Percentiles rank a stretch among this genome's conserved stretches.
Conservation (phyloP, 73 alveolate genomes). For the Halteria grandinella region DNA sequence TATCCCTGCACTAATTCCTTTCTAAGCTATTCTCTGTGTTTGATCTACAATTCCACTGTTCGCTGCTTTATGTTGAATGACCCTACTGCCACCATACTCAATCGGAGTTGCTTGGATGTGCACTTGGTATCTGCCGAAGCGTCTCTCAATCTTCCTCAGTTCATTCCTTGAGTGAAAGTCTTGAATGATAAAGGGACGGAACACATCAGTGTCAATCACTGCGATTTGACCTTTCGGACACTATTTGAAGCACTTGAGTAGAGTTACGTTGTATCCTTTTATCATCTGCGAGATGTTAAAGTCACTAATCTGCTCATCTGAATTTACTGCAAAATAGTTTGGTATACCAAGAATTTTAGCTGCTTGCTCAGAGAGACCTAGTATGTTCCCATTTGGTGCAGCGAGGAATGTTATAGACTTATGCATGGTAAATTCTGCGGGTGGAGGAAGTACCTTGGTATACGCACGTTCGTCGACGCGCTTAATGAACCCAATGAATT, state of each 20-base stretch:
- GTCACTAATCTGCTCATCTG: constrained; percentile 40
- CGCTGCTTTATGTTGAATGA: too few species aligned
- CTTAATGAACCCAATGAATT: constrained; percentile 47
- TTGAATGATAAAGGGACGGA: constrained; percentile 12
- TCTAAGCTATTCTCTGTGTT: too few species aligned
- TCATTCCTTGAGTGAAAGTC: constrained; percentile 34
- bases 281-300: constrained; percentile 32
- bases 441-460: constrained; percentile 40
- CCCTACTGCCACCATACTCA: constrained; percentile 33
- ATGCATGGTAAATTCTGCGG: neutral
- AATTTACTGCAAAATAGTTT: constrained; percentile 23
- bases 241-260: constrained; percentile 21
- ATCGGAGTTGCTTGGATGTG: constrained; percentile 17
- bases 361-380: constrained; percentile 31
- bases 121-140: constrained; percentile 32
- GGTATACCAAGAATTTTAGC: constrained; percentile 31
- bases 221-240: constrained; percentile 26
- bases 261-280: neutral
- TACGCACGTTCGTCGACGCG: constrained; percentile 22
- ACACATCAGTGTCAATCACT: constrained; percentile 7
- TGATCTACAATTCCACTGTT: too few species aligned
- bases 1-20: too few species aligned
- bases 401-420: constrained; percentile 26
- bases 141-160: neutral
- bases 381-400: constrained; percentile 43